A percentile compares a stretch with the other conserved stretches of the same genome.
Evolutionary conservation across 805 yeast genomes (phyloP).

Genomic region (Candida silvicultrix): DNA sequence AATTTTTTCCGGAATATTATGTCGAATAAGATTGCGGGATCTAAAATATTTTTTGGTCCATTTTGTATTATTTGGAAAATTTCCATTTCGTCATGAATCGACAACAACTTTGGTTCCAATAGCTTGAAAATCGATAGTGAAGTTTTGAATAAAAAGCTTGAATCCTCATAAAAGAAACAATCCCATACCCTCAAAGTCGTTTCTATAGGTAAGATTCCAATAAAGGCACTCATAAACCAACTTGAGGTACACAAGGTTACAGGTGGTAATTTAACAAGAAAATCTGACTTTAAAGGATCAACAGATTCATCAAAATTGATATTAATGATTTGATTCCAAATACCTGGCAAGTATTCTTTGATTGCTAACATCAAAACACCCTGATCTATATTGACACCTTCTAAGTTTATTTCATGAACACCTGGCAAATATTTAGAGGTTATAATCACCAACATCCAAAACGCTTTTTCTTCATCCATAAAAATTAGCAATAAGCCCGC

Average conservation of each 20-base stretch:
- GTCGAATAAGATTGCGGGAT: slow-evolving; percentile 66
- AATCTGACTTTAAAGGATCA: slow-evolving; percentile 28
- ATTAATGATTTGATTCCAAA: slow-evolving; percentile 54
- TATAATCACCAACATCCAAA: slow-evolving; percentile 93
- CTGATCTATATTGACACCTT: slow-evolving; percentile 93
- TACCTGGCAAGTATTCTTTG: slow-evolving; percentile 73
- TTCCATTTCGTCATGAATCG: slow-evolving; percentile 45
- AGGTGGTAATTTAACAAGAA: slow-evolving; percentile 77
- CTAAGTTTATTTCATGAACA: slow-evolving; percentile 81
- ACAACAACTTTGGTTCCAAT: slow-evolving; percentile 57
- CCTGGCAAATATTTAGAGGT: slow-evolving; percentile 86
- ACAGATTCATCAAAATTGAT: slow-evolving; percentile 33
- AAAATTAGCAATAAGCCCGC: slow-evolving; percentile 83
- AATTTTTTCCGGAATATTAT: slow-evolving; percentile 69
- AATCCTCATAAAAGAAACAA: slow-evolving; percentile 86
- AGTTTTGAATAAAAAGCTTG: slow-evolving; percentile 77
- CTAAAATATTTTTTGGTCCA: slow-evolving; percentile 63
- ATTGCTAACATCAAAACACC: slow-evolving; percentile 88
- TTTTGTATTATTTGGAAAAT: slow-evolving; percentile 83
- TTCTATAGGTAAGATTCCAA: slow-evolving; percentile 86
- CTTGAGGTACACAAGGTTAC: slow-evolving; percentile 89
- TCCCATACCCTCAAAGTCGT: slow-evolving; percentile 91
- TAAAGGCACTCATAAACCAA: slow-evolving; percentile 98
- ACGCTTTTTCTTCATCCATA: slow-evolving; percentile 83
- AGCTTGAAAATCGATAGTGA: slow-evolving; percentile 75